Conservation (phyloP, 2,329 filamentous ascomycete species). For the Claviceps citrina region DNA sequence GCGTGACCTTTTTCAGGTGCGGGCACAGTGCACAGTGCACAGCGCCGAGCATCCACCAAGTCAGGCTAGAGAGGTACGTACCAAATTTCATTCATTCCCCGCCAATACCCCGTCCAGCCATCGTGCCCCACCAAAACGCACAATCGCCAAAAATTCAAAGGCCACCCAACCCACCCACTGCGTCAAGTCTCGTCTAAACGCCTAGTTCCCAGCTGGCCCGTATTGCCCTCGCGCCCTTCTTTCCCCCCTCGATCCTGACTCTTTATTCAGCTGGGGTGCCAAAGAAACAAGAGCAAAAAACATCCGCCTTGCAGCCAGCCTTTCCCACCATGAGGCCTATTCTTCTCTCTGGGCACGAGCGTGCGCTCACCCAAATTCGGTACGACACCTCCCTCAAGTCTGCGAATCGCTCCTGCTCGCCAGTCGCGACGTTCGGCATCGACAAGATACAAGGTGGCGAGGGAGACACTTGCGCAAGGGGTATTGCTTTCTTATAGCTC, state of each 20-base stretch:
- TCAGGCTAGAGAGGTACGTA: neutral
- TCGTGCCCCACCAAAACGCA: constrained; percentile 29
- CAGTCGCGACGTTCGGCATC: neutral
- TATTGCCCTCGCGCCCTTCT: constrained; percentile 10
- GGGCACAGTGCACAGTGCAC: too few relatives aligned
- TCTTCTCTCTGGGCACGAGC: constrained; percentile 89
- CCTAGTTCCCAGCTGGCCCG: constrained; percentile 7
- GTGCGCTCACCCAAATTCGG: constrained; percentile 89
- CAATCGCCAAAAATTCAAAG: constrained; percentile 30
- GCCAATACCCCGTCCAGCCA: constrained; percentile 7
- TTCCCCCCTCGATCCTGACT: constrained; percentile 13
- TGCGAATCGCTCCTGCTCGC: neutral
- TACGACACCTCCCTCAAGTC: constrained; percentile 24
- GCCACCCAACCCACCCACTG: constrained; percentile 12
- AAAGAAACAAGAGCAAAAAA: constrained; percentile 5
- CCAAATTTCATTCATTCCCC: constrained; percentile 2
- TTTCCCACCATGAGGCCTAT: constrained; percentile 79
- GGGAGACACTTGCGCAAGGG: neutral
- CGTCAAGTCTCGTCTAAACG: constrained; percentile 15
- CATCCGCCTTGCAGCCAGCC: constrained; percentile 8
- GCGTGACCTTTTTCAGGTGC: too few relatives aligned
- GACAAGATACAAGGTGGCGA: neutral
- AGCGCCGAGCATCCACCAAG: neutral
- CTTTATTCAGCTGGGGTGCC: constrained; percentile 2
- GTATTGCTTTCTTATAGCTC: neutral